Evolutionary conservation across 257 asterid genomes (phyloP).

Genomic region (Hygrophila difformis): DNA sequence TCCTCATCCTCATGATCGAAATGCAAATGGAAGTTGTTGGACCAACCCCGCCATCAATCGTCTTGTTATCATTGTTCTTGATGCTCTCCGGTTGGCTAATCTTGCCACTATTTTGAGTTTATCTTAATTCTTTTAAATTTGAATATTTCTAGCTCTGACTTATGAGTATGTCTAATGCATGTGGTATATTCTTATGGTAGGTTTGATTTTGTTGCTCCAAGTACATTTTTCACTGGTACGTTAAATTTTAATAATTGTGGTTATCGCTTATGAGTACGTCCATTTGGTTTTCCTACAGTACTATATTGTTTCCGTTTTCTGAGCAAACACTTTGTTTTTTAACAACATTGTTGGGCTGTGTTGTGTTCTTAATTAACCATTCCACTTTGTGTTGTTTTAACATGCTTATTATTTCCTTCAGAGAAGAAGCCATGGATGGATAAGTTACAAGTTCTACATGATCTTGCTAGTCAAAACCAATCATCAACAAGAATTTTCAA

Average conservation of each 20-base stretch:
- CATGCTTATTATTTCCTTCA: conserved; percentile 13
- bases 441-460: conserved; percentile 62
- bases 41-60: conserved; percentile 71
- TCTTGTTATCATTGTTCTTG: conserved; percentile 73
- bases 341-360: no score
- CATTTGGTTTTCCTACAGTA: no score
- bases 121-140: not conserved
- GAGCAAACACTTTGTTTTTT: no score
- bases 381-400: not conserved
- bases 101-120: not conserved
- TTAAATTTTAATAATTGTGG: no score
- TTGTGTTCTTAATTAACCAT: no score
- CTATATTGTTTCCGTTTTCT: no score
- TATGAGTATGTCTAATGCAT: conserved; percentile 3
- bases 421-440: conserved; percentile 98
- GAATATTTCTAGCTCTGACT: conserved; percentile 15
- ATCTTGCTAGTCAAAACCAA: conserved; percentile 51
- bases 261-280: no score
- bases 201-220: conserved; percentile 96
- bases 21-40: conserved; percentile 55
- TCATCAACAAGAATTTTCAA: conserved; percentile 70
- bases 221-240: conserved; percentile 66
- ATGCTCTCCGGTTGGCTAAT: conserved; percentile 66
- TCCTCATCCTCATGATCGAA: conserved; percentile 25
- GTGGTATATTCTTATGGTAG: conserved; percentile 26